Percentiles rank a stretch among this genome's conserved stretches.
Conservation (phyloP, 805 yeast genomes). For the Yarrowia sp. region DNA sequence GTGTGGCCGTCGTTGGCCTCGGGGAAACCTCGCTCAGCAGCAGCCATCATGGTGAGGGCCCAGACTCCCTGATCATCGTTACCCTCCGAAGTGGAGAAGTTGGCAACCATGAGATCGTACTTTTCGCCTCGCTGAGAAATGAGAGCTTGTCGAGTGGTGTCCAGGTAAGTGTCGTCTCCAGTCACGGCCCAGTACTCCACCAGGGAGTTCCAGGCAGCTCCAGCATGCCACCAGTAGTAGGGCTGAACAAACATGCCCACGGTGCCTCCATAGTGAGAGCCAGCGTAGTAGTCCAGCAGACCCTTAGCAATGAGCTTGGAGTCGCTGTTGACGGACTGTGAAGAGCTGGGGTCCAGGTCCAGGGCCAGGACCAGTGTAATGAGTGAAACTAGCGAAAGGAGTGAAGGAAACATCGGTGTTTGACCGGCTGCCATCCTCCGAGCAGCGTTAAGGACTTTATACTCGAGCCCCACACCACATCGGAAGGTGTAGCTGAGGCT, state of each 20-base stretch:
- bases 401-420: slow-evolving; percentile 22
- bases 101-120: slow-evolving; percentile 76
- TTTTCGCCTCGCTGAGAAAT: slow-evolving; percentile 69
- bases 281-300: slow-evolving; percentile 81
- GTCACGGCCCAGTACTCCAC: slow-evolving; percentile 81
- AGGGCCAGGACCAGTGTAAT: slow-evolving; percentile 12
- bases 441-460: slow-evolving; percentile 7
- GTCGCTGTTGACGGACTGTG: slow-evolving; percentile 53
- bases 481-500: slow-evolving; percentile 34
- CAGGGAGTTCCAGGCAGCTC: slow-evolving; percentile 70
- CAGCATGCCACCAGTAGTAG: slow-evolving; percentile 93
- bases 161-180: slow-evolving; percentile 68
- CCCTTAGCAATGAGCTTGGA: slow-evolving; percentile 71
- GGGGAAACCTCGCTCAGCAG: slow-evolving; percentile 82
- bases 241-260: slow-evolving; percentile 76
- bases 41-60: slow-evolving; percentile 87
- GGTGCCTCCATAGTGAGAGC: slow-evolving; percentile 67
- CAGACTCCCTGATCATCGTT: slow-evolving; percentile 94
- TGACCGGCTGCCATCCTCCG: not conserved
- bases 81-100: slow-evolving; percentile 85
- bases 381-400: slow-evolving; percentile 32
- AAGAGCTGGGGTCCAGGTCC: slow-evolving; percentile 43
- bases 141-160: slow-evolving; percentile 65
- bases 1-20: slow-evolving; percentile 71
- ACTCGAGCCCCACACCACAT: slow-evolving; percentile 33